phyloP scores from a whole-genome alignment of 2,329 filamentous ascomycete species.

The Colletotrichum incanum region DNA sequence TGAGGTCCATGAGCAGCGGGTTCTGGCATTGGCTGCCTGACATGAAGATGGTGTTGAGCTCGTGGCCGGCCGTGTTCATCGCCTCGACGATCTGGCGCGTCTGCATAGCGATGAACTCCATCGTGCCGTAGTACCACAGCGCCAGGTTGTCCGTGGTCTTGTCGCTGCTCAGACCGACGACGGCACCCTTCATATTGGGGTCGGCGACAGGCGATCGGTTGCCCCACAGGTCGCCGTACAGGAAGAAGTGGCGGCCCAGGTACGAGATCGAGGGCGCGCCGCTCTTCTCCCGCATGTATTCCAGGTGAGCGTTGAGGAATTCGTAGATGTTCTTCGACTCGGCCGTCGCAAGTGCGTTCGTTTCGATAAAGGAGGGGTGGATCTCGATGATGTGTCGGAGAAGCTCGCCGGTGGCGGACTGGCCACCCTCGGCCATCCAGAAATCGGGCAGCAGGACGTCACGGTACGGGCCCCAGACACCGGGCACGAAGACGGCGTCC shows the following conservation, averaged over 20 bases:
- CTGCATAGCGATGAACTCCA: conserved; percentile 98
- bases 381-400: conserved; percentile 96
- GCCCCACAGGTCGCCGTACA: conserved; percentile 98
- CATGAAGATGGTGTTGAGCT: conserved; percentile 97
- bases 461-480: conserved; percentile 97
- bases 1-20: conserved; percentile 88
- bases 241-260: conserved; percentile 94
- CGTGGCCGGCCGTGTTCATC: conserved; percentile 93
- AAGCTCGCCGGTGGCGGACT: conserved; percentile 95
- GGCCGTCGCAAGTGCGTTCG: conserved; percentile 83
- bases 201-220: conserved; percentile 96
- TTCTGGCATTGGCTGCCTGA: conserved; percentile 98
- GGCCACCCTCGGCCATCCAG: conserved; percentile 98
- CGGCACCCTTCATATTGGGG: conserved; percentile 90
- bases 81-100: conserved; percentile 94
- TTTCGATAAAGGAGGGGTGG: conserved; percentile 90
- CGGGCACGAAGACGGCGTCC: conserved; percentile 92
- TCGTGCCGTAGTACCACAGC: conserved; percentile 92
- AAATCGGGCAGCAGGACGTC: conserved; percentile 92
- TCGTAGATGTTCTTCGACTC: conserved; percentile 94
- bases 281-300: conserved; percentile 78
- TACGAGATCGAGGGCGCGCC: conserved; percentile 85
- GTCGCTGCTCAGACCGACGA: conserved; percentile 90
- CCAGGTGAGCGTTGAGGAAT: conserved; percentile 90
- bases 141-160: conserved; percentile 90